These are phyloP conservation scores for Diplodia mutila DNA, from an alignment of 2,329 filamentous ascomycete species.

Conservation along the genomic window DNA sequence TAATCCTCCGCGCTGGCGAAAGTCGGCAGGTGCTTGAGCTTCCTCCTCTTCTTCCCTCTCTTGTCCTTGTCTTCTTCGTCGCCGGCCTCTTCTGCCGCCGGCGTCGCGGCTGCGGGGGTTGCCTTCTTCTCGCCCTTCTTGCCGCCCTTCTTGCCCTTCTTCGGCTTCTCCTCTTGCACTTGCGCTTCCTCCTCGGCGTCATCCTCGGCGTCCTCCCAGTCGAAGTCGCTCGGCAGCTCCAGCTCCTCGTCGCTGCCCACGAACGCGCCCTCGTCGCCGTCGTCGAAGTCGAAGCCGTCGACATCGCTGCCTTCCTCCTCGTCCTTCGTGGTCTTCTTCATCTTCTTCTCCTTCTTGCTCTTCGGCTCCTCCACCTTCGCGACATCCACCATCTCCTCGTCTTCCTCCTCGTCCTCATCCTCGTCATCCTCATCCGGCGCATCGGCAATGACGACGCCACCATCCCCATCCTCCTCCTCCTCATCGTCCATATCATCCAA, in stretches of 20 bases:
- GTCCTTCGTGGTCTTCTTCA: constrained; percentile 26
- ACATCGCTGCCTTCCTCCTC: constrained; percentile 40
- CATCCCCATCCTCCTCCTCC: constrained; percentile 53
- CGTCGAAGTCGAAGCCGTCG: constrained; percentile 44
- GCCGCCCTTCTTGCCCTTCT: constrained; percentile 38
- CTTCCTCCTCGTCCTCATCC: constrained; percentile 29
- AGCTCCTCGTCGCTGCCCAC: constrained; percentile 60
- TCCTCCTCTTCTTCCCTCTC: constrained; percentile 69
- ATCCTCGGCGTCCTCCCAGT: constrained; percentile 50
- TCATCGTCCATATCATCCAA: constrained; percentile 49
- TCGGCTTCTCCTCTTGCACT: constrained; percentile 43
- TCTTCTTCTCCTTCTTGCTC: constrained; percentile 34
- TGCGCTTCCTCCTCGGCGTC: constrained; percentile 43
- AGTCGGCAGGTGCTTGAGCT: constrained; percentile 84
- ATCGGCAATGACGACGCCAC: constrained; percentile 50
- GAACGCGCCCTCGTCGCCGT: constrained; percentile 60
- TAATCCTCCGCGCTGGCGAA: constrained; percentile 96
- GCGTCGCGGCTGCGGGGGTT: constrained; percentile 5
- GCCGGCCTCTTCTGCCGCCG: constrained; percentile 31
- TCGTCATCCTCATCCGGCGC: constrained; percentile 41
- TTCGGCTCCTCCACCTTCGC: constrained; percentile 34
- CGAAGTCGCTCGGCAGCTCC: constrained; percentile 56
- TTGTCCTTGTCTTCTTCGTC: constrained; percentile 38
- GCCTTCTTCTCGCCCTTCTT: constrained; percentile 43
- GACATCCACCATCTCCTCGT: constrained; percentile 48